Evolutionary conservation across 2,329 filamentous ascomycete genomes (phyloP), one percentile per base, ranked within the genome.

Genomic region (Teratosphaeria pseudoeucalypti): DNA sequence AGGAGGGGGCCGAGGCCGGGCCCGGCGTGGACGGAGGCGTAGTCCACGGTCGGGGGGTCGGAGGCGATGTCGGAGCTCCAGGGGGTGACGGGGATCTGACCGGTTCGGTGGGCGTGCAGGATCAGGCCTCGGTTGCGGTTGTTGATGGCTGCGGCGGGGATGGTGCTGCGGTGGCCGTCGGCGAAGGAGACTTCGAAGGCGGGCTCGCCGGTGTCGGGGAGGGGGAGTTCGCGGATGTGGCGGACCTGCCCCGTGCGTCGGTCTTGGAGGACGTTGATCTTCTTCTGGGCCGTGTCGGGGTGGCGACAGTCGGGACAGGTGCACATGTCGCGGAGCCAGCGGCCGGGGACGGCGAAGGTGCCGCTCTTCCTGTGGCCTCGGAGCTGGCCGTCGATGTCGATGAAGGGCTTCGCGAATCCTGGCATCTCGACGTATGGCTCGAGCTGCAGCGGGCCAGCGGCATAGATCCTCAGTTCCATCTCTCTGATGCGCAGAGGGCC

Each of bases 261-360:
- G 23, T 64, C 65, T 62, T 69, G 65, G 56, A 71, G 60, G 6
- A 72, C 69, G 37, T 70, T 72, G 61, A 71, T 67, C 37, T 68
- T 64, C 9, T 68, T 60, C 55, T 72, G 70, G 3, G 62, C 68
- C 7, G 70, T 72, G 34, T 70, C 65, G 23, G 58, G 63, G 34
- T 72, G 67, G 14, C 68, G 63, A 47, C 69, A 70, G 55, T 66
- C n/a, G 16, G 52, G 7, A 16, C 57, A 56, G 5, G 64, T 57
- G 58, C 69, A 68, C 29, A 58, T 55, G 12, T 58, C 57, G 11
- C 57, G 19, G 11, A 58, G 57, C 52, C 52, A 55, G 12, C 57
- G 57, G 6, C 57, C 57, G 29, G 53, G 53, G 6, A 54, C 34
- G 10, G 23, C 19, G n/a, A 49, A 23, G 6, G 16, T 49, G n/a